phyloP scores from a whole-genome alignment of 73 alveolate species.

The Stentor roeselii region DNA sequence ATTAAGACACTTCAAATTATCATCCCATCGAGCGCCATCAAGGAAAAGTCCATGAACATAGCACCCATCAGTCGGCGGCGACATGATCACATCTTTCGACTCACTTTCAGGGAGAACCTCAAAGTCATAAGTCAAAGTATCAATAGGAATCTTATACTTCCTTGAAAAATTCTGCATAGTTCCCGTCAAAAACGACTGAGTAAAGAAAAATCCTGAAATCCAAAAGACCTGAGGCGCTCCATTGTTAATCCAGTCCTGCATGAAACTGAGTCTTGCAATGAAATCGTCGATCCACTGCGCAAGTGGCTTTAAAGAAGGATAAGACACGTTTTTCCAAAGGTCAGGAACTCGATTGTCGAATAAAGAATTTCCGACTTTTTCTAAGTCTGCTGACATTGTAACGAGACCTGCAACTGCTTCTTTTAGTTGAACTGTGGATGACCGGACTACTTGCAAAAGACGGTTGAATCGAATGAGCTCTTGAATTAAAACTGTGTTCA shows the following conservation, averaged over 20 bases:
- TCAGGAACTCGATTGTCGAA: conserved; percentile 97
- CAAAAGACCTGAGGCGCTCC: conserved; percentile 99
- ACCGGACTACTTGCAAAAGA: conserved; percentile 75
- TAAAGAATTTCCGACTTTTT: conserved; percentile 88
- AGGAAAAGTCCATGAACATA: conserved; percentile 97
- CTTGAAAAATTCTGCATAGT: conserved; percentile 90
- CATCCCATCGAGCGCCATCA: conserved; percentile 99
- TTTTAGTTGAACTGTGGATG: conserved; percentile 76
- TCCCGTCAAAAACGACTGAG: conserved; percentile 99
- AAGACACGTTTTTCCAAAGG: conserved; percentile 95
- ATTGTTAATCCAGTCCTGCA: conserved; percentile 98
- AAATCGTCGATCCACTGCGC: conserved; percentile 99
- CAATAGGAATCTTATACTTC: conserved; percentile 88
- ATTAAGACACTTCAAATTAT: conserved; percentile 64
- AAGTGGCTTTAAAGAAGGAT: conserved; percentile 98
- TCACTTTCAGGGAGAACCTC: conserved; percentile 81
- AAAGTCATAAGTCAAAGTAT: conserved; percentile 88
- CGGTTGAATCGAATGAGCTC: conserved; percentile 96
- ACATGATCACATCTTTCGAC: conserved; percentile 70
- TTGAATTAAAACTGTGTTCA: conserved; percentile 96
- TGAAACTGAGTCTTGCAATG: conserved; percentile 93
- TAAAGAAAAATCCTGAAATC: conserved; percentile 99
- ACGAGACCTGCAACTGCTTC: conserved; percentile 98
- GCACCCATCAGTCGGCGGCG: conserved; percentile 96
- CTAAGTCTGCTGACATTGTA: conserved; percentile 95